A percentile compares a stretch with the other conserved stretches of the same genome.
phyloP scores from a whole-genome alignment of 208 protist species.

The Trypanosoma melophagium region DNA sequence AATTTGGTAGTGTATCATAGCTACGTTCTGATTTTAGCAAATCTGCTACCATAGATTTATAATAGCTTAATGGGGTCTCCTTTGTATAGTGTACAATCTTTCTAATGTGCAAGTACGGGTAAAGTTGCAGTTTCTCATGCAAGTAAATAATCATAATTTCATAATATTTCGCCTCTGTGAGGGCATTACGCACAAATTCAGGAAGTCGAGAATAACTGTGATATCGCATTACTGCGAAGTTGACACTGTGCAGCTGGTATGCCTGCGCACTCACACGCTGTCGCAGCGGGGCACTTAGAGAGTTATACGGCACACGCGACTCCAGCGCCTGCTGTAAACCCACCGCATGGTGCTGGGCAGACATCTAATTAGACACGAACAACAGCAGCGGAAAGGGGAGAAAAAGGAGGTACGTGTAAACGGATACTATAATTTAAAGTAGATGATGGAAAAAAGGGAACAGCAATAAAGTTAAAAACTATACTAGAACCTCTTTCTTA shows the following conservation, averaged over 20 bases:
- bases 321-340: conserved; percentile 67
- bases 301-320: conserved; percentile 48
- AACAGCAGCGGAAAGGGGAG: neutral
- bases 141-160: conserved; percentile 57
- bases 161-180: conserved; percentile 75
- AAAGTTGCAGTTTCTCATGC: conserved; percentile 64
- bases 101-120: conserved; percentile 70
- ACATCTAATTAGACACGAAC: conserved; percentile 1
- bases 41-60: conserved; percentile 65
- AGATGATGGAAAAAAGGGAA: no score
- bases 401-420: no score
- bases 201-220: conserved; percentile 71
- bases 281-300: conserved; percentile 54
- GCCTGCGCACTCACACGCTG: conserved; percentile 56
- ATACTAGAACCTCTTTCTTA: no score
- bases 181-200: conserved; percentile 40
- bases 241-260: conserved; percentile 45
- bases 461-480: no score
- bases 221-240: conserved; percentile 49
- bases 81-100: conserved; percentile 62
- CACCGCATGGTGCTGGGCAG: conserved; percentile 15
- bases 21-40: conserved; percentile 73
- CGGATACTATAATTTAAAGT: no score
- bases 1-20: conserved; percentile 97
- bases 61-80: conserved; percentile 76